Evolutionary conservation across 768 basidiomycete genomes (phyloP).

Genomic region (Lentinus brumalis): DNA sequence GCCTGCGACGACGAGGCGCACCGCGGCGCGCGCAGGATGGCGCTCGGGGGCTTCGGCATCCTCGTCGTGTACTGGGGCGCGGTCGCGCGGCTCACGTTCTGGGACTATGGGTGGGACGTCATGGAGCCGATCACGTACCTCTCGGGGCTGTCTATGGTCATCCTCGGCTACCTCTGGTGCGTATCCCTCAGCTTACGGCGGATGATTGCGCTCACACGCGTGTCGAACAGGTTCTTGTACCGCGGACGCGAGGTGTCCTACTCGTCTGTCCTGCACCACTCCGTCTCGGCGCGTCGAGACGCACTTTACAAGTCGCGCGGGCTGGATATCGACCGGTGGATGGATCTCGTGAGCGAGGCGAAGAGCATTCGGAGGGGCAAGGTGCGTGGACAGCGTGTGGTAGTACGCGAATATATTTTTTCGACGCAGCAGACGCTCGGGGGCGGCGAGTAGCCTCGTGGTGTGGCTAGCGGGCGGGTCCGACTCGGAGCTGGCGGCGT

Average conservation of each 20-base stretch:
- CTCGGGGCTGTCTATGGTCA: constrained; percentile 61
- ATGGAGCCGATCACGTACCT: constrained; percentile 74
- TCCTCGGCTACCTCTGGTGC: constrained; percentile 63
- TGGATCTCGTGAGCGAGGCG: constrained; percentile 53
- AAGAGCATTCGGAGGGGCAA: constrained; percentile 49
- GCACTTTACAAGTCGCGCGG: constrained; percentile 57
- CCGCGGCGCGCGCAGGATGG: constrained; percentile 56
- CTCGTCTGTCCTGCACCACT: constrained; percentile 59
- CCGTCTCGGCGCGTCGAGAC: constrained; percentile 57
- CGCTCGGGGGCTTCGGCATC: constrained; percentile 58
- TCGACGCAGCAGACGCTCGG: too few species aligned
- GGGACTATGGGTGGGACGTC: constrained; percentile 63
- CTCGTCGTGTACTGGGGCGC: constrained; percentile 65
- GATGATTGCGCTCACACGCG: too few species aligned
- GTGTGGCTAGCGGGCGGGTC: too few species aligned
- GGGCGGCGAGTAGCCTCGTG: too few species aligned
- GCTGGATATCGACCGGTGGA: constrained; percentile 62
- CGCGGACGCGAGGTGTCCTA: constrained; percentile 68
- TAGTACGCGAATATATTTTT: too few species aligned
- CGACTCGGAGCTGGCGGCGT: too few species aligned
- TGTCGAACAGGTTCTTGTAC: constrained; percentile 51
- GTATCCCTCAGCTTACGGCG: background rate
- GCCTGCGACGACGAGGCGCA: constrained; percentile 59
- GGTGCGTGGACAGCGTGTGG: too few species aligned
- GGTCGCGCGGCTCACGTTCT: constrained; percentile 66